Evolutionary conservation across 768 basidiomycete genomes (phyloP), one percentile per base, ranked within the genome.

Genomic region (Boletus rubropictus): DNA sequence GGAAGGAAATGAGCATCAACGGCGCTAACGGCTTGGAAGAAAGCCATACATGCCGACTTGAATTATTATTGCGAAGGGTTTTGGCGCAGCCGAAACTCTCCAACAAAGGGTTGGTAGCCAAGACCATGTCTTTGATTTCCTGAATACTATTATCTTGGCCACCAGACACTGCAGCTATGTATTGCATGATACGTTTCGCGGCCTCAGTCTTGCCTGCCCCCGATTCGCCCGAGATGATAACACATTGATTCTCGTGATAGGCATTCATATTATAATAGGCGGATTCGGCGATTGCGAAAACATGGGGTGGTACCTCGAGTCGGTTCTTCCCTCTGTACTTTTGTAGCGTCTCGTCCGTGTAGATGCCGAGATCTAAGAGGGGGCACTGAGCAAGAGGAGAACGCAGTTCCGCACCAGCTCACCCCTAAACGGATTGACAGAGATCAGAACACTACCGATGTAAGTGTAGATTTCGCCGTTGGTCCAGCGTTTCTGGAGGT

Each of bases 71-170:
- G 45, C 96, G 83, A 51, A 99, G 78, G 8, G 96, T 99, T 73
- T 98, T 99, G 15, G 96, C 96, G 69, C 96, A 98, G 25, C 96
- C 96, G 56, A 99, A 99, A 68, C 91, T 95, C 69, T 99, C 96
- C 52, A 99, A 72, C 35, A 99, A 68, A 15, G 96, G 96, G 65
- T 99, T 99, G 7, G 96, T 98, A 9, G 96, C 96, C 39, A 99
- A 74, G 15, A 99, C 96, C 96, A 99, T 99, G 64, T 98, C 94
- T 72, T 98, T 97, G 66, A 98, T 93, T 67, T 95, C 86, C 65
- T 96, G 89, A 49, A 98, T 98, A 55, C 89, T 91, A 59, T 79
- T 86, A 59, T 90, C 89, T 53, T 82, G 81, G 20, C 80, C 87
- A 39, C 91, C 89, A 14, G 91, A 92, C 0, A 98, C 96, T 9